Evolutionary conservation across 1,139 yeast genomes (phyloP).

Genomic region (Pichia sp.): DNA sequence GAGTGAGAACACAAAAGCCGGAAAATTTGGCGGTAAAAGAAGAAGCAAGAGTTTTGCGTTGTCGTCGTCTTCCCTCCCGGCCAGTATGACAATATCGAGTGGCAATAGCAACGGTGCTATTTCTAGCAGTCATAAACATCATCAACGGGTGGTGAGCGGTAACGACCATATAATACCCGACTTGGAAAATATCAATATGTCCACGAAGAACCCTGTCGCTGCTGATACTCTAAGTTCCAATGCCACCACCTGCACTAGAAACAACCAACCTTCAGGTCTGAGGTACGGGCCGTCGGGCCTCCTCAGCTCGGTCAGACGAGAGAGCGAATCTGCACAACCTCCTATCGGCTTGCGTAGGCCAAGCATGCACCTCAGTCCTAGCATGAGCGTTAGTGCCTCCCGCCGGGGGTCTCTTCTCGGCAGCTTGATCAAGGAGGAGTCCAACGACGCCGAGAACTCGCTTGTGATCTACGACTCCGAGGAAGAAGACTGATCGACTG

Average conservation of each 20-base stretch:
- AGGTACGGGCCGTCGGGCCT: background rate
- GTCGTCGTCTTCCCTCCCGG: background rate
- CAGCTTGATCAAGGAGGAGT: slow-evolving; percentile 19
- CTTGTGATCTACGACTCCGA: slow-evolving; percentile 25
- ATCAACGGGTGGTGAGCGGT: slow-evolving; percentile 4
- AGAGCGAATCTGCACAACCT: slow-evolving; percentile 16
- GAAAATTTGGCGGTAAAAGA: slow-evolving; percentile 18
- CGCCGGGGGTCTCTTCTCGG: slow-evolving; percentile 19
- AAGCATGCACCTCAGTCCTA: slow-evolving; percentile 11
- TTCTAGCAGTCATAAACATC: background rate
- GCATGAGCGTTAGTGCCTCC: slow-evolving; percentile 19
- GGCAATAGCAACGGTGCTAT: slow-evolving; percentile 1
- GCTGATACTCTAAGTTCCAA: background rate
- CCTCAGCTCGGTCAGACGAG: slow-evolving; percentile 12
- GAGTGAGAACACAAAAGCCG: slow-evolving; percentile 14
- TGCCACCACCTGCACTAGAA: background rate
- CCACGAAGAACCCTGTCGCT: background rate
- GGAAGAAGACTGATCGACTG: slow-evolving; percentile 20
- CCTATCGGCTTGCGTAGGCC: slow-evolving; percentile 17
- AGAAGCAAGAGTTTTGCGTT: slow-evolving; percentile 15
- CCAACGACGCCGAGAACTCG: slow-evolving; percentile 13
- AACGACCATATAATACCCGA: background rate
- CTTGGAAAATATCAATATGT: slow-evolving; percentile 1
- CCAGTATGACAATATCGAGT: background rate
- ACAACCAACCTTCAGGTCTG: background rate